A percentile compares a stretch with the other conserved stretches of the same genome.
Evolutionary conservation across 2,329 filamentous ascomycete species (phyloP).

Genomic region (Sclerotinia spermophila): DNA sequence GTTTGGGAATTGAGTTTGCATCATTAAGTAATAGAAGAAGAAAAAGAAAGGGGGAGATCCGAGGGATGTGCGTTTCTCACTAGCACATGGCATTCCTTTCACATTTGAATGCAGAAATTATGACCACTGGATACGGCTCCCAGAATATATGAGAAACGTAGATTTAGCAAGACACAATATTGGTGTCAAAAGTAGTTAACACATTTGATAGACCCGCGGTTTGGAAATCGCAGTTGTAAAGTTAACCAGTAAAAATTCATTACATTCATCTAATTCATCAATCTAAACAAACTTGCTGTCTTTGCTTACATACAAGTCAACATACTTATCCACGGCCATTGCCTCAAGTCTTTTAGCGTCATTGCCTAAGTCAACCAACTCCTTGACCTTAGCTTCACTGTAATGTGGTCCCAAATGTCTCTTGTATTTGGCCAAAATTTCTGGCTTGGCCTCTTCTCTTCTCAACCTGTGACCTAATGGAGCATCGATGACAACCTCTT

Average conservation of each 20-base stretch:
- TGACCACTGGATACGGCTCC: neutral
- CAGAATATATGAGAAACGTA: neutral
- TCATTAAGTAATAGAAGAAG: neutral
- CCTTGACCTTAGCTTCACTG: slow-evolving; percentile 69
- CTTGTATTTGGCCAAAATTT: slow-evolving; percentile 94
- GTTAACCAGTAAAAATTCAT: neutral
- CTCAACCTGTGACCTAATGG: slow-evolving; percentile 88
- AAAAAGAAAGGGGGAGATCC: neutral
- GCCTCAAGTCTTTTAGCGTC: slow-evolving; percentile 71
- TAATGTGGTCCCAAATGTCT: slow-evolving; percentile 85
- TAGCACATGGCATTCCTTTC: too few species aligned
- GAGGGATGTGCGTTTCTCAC: too few species aligned
- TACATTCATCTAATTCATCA: slow-evolving; percentile 34
- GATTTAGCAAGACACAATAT: neutral
- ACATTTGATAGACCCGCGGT: neutral
- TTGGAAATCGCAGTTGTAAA: too few species aligned
- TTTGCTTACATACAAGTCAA: slow-evolving; percentile 72
- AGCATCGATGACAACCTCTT: slow-evolving; percentile 89
- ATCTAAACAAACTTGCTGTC: slow-evolving; percentile 52
- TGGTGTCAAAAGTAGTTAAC: neutral
- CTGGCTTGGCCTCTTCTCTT: slow-evolving; percentile 94
- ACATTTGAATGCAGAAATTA: too few species aligned
- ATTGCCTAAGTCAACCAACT: slow-evolving; percentile 76
- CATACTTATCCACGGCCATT: slow-evolving; percentile 86
- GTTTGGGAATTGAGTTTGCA: too few species aligned